A percentile compares a stretch with the other conserved stretches of the same genome.
phyloP scores from a whole-genome alignment of 1,139 yeast genomes.

The Pichia sp. region DNA sequence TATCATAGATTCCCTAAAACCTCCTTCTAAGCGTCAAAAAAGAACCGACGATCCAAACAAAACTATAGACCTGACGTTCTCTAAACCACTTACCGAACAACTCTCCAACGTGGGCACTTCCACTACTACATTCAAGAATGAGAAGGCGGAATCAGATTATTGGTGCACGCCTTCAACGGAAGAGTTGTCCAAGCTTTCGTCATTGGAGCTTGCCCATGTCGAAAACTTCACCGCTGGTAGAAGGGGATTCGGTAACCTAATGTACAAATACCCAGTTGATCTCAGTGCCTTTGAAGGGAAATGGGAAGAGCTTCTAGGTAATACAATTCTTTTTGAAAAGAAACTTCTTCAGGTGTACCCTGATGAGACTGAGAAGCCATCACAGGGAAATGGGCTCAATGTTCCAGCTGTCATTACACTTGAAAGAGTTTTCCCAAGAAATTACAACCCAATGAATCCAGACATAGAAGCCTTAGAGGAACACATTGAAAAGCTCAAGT shows the following conservation, averaged over 20 bases:
- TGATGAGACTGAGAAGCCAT: conserved; percentile 46
- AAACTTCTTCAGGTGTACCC: conserved; percentile 64
- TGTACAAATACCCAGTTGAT: conserved; percentile 69
- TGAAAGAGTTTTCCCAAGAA: conserved; percentile 54
- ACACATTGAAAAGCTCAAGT: conserved; percentile 45
- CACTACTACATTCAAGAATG: no score
- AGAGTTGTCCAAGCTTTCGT: conserved; percentile 41
- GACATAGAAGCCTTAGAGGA: conserved; percentile 36
- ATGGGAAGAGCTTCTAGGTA: conserved; percentile 44
- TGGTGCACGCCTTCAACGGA: conserved; percentile 74
- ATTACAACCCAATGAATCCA: conserved; percentile 28
- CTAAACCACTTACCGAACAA: conserved; percentile 13
- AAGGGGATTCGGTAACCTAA: conserved; percentile 65
- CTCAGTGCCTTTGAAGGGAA: conserved; percentile 45
- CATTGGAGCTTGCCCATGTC: conserved; percentile 48
- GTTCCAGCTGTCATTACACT: conserved; percentile 79
- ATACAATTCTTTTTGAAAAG: conserved; percentile 48
- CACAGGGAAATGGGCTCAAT: conserved; percentile 68
- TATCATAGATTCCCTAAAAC: conserved; percentile 11
- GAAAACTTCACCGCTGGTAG: conserved; percentile 74
- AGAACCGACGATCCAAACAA: neutral
- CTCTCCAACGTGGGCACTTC: no score
- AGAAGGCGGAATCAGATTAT: conserved; percentile 46
- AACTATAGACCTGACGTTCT: conserved; percentile 5
- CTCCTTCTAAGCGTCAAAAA: conserved; percentile 15